Conservation (phyloP, 1,139 yeast genomes). For the Yamadazyma siamensis region DNA sequence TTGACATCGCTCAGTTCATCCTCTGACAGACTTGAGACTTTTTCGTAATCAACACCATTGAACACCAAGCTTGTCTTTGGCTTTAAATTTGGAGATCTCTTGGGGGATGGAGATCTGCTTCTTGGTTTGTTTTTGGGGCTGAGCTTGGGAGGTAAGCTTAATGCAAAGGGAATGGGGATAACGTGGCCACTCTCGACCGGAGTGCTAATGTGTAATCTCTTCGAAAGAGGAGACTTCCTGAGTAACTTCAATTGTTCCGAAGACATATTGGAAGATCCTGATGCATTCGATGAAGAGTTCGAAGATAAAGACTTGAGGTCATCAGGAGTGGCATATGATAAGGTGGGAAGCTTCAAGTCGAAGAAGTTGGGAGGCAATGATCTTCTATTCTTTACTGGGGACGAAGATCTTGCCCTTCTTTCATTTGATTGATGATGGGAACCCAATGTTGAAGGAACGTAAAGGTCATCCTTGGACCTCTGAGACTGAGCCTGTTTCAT, state of each 20-base stretch:
- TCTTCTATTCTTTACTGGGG: constrained; percentile 28
- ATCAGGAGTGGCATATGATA: constrained; percentile 17
- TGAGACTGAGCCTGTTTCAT: neutral
- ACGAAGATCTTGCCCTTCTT: constrained; percentile 27
- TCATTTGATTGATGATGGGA: constrained; percentile 7
- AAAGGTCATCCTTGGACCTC: constrained; percentile 22
- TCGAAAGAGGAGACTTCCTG: constrained; percentile 36
- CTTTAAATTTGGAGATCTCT: constrained; percentile 9
- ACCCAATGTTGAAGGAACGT: constrained; percentile 4
- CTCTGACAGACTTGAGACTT: constrained; percentile 27
- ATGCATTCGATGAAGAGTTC: constrained; percentile 9
- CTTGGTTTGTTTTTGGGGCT: constrained; percentile 21
- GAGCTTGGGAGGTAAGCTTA: constrained; percentile 42
- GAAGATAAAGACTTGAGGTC: constrained; percentile 15
- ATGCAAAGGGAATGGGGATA: constrained; percentile 45
- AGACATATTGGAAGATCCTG: constrained; percentile 9
- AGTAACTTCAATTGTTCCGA: constrained; percentile 28
- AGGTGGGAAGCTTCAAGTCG: constrained; percentile 22
- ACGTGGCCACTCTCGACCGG: constrained; percentile 21
- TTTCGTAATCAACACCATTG: constrained; percentile 38
- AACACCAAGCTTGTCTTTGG: constrained; percentile 28
- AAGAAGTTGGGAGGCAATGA: constrained; percentile 23
- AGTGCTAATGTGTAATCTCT: constrained; percentile 34
- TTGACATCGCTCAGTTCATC: constrained; percentile 11
- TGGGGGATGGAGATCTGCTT: constrained; percentile 14